phyloP scores from a whole-genome alignment of 805 yeast species.

The Saturnispora quitensis region DNA sequence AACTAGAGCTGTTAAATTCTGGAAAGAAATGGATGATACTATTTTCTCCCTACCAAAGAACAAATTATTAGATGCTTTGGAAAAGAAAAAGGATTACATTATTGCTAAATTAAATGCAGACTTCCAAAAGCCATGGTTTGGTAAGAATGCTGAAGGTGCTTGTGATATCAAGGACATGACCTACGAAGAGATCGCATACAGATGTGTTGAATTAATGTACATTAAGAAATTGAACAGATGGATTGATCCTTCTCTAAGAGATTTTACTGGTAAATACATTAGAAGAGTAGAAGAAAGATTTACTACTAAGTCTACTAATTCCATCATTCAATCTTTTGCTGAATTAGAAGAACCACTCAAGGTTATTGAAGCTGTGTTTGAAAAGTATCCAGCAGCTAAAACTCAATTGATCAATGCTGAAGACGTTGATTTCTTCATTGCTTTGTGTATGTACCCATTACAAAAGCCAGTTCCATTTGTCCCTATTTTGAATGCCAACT shows the following conservation, averaged over 20 bases:
- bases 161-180: slow-evolving; percentile 95
- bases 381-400: slow-evolving; percentile 63
- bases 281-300: slow-evolving; percentile 98
- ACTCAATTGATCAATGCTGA: slow-evolving; percentile 86
- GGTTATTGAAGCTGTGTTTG: slow-evolving; percentile 51
- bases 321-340: slow-evolving; percentile 65
- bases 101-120: slow-evolving; percentile 83
- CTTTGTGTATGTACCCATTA: slow-evolving; percentile 67
- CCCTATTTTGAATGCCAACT: slow-evolving; percentile 88
- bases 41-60: slow-evolving; percentile 86
- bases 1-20: slow-evolving; percentile 92
- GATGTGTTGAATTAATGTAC: slow-evolving; percentile 82
- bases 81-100: slow-evolving; percentile 77
- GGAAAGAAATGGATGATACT: slow-evolving; percentile 96
- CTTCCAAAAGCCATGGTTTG: slow-evolving; percentile 98
- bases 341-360: slow-evolving; percentile 61
- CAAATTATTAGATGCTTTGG: slow-evolving; percentile 72
- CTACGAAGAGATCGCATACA: slow-evolving; percentile 78
- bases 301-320: slow-evolving; percentile 44
- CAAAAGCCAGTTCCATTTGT: slow-evolving; percentile 98
- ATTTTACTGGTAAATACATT: slow-evolving; percentile 76
- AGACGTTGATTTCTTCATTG: slow-evolving; percentile 88
- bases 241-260: slow-evolving; percentile 82
- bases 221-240: slow-evolving; percentile 72
- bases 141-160: slow-evolving; percentile 62